A percentile compares a stretch with the other conserved stretches of the same genome.
Conservation (phyloP, 2,329 filamentous ascomycete species). For the Raffaelea ambrosiae region DNA sequence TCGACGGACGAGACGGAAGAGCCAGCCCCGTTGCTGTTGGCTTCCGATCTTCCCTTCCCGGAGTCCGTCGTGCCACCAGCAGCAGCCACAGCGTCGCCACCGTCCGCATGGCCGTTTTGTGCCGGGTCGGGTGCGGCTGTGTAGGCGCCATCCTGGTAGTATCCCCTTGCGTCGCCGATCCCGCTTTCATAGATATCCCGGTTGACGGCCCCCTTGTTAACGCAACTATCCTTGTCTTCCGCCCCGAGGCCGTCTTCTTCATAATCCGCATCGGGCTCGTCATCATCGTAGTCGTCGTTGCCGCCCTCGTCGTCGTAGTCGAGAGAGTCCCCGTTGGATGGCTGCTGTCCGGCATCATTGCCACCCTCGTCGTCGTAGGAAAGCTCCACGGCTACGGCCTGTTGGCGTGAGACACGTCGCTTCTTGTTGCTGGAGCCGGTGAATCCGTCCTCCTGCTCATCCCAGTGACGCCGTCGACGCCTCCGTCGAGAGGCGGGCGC, state of each 20-base stretch:
- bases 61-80: neutral
- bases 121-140: slow-evolving; percentile 46
- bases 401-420: slow-evolving; percentile 3
- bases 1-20: too few relatives aligned
- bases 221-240: slow-evolving; percentile 15
- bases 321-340: slow-evolving; percentile 9
- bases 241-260: slow-evolving; percentile 17
- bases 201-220: slow-evolving; percentile 15
- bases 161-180: slow-evolving; percentile 48
- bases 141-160: slow-evolving; percentile 74
- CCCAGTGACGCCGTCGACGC: slow-evolving; percentile 12
- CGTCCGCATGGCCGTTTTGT: too few relatives aligned
- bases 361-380: slow-evolving; percentile 22
- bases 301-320: too few relatives aligned
- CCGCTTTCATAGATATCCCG: slow-evolving; percentile 39
- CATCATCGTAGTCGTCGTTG: too few relatives aligned
- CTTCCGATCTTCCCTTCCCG: slow-evolving; percentile 12
- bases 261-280: too few relatives aligned
- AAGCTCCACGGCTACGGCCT: slow-evolving; percentile 13
- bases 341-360: neutral
- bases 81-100: neutral
- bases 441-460: slow-evolving; percentile 11
- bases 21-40: slow-evolving; percentile 13
- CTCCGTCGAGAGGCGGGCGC: slow-evolving; percentile 10
- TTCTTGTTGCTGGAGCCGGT: slow-evolving; percentile 1